These are phyloP conservation scores for Melaleuca quinquenervia DNA, from an alignment of 345 rosid species.

Conservation along the genomic window DNA sequence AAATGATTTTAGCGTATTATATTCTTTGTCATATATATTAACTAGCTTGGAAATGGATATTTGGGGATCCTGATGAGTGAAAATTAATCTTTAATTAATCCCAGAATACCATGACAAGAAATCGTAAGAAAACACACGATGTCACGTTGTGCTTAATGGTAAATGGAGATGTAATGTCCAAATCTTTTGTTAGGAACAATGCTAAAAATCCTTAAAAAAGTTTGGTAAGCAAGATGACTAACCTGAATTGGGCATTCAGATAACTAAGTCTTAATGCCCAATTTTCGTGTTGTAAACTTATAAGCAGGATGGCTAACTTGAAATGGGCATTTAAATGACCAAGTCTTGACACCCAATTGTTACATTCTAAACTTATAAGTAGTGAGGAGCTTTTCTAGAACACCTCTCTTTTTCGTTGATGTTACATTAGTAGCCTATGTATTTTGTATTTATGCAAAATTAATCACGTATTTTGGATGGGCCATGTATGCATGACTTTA, in stretches of 20 bases:
- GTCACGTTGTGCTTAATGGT: not conserved
- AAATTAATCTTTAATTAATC: not conserved
- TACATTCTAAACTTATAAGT: not conserved
- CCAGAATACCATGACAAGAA: not conserved
- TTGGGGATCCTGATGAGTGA: not conserved
- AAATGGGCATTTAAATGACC: not conserved
- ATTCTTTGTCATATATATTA: not conserved
- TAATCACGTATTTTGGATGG: not conserved
- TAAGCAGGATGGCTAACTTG: not conserved
- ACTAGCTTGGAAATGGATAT: not conserved
- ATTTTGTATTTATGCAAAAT: not conserved
- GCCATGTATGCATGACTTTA: not conserved
- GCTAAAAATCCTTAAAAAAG: not conserved
- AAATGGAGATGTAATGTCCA: not conserved
- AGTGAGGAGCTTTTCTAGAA: not conserved
- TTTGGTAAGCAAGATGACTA: not conserved
- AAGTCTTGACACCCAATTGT: not conserved
- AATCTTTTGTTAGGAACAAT: not conserved
- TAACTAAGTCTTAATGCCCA: not conserved
- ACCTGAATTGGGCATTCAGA: not conserved
- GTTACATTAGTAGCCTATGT: not conserved
- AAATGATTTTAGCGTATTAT: not conserved
- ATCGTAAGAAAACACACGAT: not conserved
- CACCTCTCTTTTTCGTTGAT: not conserved
- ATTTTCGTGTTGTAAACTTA: not conserved